Evolutionary conservation across 192 early-diverging fungal species (phyloP).

Genomic region (Backusella parvicylindrica): DNA sequence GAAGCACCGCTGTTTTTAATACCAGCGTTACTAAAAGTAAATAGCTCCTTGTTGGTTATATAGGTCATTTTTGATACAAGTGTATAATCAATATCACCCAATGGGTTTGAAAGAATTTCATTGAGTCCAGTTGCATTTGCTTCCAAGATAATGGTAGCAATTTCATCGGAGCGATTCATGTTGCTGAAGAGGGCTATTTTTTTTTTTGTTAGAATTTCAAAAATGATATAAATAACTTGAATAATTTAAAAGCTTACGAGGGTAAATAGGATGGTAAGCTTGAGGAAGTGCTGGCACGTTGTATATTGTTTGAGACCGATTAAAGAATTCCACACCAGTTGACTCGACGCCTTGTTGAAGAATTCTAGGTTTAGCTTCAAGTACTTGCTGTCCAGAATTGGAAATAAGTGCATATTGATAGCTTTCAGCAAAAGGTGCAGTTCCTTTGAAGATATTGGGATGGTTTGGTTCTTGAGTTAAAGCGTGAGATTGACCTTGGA

Average conservation of each 20-base stretch:
- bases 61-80: slow-evolving; percentile 33
- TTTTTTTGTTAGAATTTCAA: background rate
- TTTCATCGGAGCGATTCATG: slow-evolving; percentile 13
- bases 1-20: slow-evolving; percentile 43
- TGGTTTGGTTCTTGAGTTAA: background rate
- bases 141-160: slow-evolving; percentile 12
- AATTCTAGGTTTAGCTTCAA: slow-evolving; percentile 32
- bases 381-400: slow-evolving; percentile 17
- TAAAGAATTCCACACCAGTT: slow-evolving; percentile 46
- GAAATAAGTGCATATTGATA: slow-evolving; percentile 27
- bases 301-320: slow-evolving; percentile 34
- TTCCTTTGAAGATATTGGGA: slow-evolving; percentile 18
- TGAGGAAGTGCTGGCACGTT: slow-evolving; percentile 35
- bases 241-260: slow-evolving; percentile 28
- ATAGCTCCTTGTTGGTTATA: slow-evolving; percentile 33
- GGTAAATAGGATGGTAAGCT: slow-evolving; percentile 38
- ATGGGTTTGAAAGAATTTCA: slow-evolving; percentile 1
- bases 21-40: slow-evolving; percentile 32
- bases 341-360: background rate
- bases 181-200: slow-evolving; percentile 7
- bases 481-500: slow-evolving; percentile 15
- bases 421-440: slow-evolving; percentile 4
- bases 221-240: background rate
- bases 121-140: slow-evolving; percentile 8
- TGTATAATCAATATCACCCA: slow-evolving; percentile 11